Base-by-base conservation (phyloP, 2,329 filamentous ascomycete genomes). In the Seiridium cupressi region DNA sequence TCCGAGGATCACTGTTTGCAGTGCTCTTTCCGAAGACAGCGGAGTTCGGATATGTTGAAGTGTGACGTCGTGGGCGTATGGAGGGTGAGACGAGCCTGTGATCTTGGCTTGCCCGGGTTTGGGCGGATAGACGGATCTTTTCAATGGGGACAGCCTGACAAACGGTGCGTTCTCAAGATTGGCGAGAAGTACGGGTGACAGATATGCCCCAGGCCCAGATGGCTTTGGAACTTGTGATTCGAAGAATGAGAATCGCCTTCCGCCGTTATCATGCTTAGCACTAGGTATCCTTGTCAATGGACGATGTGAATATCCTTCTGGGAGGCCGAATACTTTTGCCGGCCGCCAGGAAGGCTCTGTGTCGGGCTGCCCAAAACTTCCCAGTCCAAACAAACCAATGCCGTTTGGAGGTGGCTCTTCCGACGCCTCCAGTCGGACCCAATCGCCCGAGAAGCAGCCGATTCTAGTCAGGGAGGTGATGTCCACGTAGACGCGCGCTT, bases 401-500 rank as follows among this genome's bases (percentile, higher is more conserved):
- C 82, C 90, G 72, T 86, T 89, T 13, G 80, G 77, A 31, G 84
- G 89, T 61, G 91, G 90, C 70, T 93, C 91, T 65, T 90, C 84
- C 0, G 91, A 84, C 5, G 86, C 83, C 75, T 97, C 92, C 9
- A 97, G 81, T 31, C 90, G 88, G 9, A 97, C 92, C 95, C 95
- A 99, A 71, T 99, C 95, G 36, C 95, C 95, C 0, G 94, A 98
- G 72, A 99, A 99, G 74, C 94, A 98, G 13, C 94, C 93, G 58
- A 99, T 89, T 66, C 93, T 93, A 11, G 92, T 89, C 26, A 99
- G 77, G 1, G 92, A 91, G 60, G 86, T 89, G 6, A 96, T 89
- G 68, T 97, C 93, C 4, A 99, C 93, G 69, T 94, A 99, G 2
- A 98, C 84, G 53, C 95, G 88, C 1, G 92, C 89, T 67, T 96